Evolutionary conservation across 805 yeast genomes (phyloP), one percentile per base, ranked within the genome.

Genomic region (Pichia ethanolica): DNA sequence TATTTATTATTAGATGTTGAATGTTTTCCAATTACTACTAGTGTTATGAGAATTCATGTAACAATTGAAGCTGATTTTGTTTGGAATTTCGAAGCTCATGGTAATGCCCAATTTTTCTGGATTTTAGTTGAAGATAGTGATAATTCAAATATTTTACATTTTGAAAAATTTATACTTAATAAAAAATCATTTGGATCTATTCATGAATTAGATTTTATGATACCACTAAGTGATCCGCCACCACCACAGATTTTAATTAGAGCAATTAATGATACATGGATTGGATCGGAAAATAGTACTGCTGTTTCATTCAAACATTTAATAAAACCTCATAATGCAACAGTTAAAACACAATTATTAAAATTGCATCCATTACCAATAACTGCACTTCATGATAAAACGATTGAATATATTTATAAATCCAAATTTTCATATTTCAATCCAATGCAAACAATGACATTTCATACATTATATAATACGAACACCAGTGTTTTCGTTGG

Each of bases 361-460:
- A 75, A 83, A 48, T 65, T 93, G 44, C 89, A 89, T 51, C 99
- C 99, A 1, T 71, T 93, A 34, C 97, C 98, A 0, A 71, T 83
- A 0, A 67, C 83, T 0, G 97, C 97, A 0, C 70, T 91, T 34
- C 86, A 89, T 49, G 74, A 89, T 61, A 67, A 74, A 1, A 70
- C 73, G 13, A 66, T 88, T 42, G 96, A 90, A 62, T 61, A 71
- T 5, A 81, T 90, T 39, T 93, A 93, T 63, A 69, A 73, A 5
- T 51, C 64, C 7, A 80, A 75, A 56, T 93, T 93, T 71, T 78
- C 78, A 49, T 91, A 86, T 67, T 93, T 93, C 75, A 93, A 93
- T 63, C 98, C 99, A 5, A 90, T 93, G 97, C 99, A 93, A 68
- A 91, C 98, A 0, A 91, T 91, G 98, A 78, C 85, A 0, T 93